Evolutionary conservation across 495 filamentous ascomycete species (phyloP).

Genomic region (Geopyxis carbonaria): DNA sequence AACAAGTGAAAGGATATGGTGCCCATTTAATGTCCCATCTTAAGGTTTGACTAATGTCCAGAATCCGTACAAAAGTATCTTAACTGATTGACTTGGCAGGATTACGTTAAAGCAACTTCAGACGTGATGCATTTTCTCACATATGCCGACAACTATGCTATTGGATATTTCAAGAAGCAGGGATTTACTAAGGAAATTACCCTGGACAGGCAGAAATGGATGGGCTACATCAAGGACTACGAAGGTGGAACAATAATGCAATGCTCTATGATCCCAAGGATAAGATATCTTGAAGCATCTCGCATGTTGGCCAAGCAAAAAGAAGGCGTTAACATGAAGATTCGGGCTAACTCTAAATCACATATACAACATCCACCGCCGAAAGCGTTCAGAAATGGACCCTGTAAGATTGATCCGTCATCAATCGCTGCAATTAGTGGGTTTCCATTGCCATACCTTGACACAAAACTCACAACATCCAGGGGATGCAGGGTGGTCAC

Average conservation of each 20-base stretch:
- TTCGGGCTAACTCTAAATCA: conserved; percentile 73
- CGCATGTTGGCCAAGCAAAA: conserved; percentile 97
- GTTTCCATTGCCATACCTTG: conserved; percentile 2
- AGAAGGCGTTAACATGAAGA: conserved; percentile 83
- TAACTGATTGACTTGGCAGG: conserved; percentile 25
- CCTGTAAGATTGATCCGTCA: conserved; percentile 26
- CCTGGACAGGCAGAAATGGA: conserved; percentile 77
- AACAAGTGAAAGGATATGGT: conserved; percentile 97
- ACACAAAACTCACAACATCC: not conserved
- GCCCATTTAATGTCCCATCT: conserved; percentile 95
- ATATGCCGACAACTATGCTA: conserved; percentile 97
- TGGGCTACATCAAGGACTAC: conserved; percentile 99
- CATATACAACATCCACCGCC: conserved; percentile 78
- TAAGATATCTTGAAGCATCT: conserved; percentile 84
- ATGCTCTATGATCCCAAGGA: conserved; percentile 87
- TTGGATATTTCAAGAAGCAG: conserved; percentile 98
- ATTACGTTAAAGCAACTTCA: conserved; percentile 94
- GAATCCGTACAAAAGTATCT: not conserved
- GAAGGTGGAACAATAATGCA: conserved; percentile 99
- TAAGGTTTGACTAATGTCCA: conserved; percentile 32
- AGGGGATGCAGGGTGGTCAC: conserved; percentile 61
- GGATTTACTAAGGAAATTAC: conserved; percentile 98
- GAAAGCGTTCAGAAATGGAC: conserved; percentile 42
- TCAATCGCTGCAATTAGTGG: conserved; percentile 27
- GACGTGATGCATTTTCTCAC: conserved; percentile 97